Percentiles rank a stretch among this genome's conserved stretches.
Conservation (phyloP, 2,329 filamentous ascomycete genomes). For the Geosmithia morbida region DNA sequence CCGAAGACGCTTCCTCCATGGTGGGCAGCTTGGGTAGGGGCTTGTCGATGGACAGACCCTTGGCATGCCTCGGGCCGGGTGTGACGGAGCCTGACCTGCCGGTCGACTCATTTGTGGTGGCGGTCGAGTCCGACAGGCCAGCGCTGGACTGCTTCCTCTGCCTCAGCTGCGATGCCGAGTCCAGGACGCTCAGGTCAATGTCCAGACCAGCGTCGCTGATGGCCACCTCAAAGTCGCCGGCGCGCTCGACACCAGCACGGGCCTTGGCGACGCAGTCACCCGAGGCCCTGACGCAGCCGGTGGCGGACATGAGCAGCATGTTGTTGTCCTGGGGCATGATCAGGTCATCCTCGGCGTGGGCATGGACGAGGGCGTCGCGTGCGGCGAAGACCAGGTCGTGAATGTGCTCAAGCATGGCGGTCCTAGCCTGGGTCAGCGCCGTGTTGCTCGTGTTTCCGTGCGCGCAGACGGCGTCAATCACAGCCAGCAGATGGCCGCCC, state of each 20-base stretch:
- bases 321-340: conserved; percentile 70
- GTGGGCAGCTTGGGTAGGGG: conserved; percentile 53
- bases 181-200: conserved; percentile 38
- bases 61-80: conserved; percentile 20
- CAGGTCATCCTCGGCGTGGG: conserved; percentile 56
- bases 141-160: conserved; percentile 15
- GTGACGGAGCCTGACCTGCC: conserved; percentile 16
- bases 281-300: conserved; percentile 75
- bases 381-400: conserved; percentile 70
- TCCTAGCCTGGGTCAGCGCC: conserved; percentile 28
- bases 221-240: conserved; percentile 85
- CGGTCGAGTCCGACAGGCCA: conserved; percentile 15
- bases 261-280: conserved; percentile 86
- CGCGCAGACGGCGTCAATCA: conserved; percentile 70
- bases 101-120: conserved; percentile 16
- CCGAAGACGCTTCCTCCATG: conserved; percentile 16
- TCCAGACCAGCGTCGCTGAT: conserved; percentile 36
- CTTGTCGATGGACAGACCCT: conserved; percentile 42
- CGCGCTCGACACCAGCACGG: conserved; percentile 70
- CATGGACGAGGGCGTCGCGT: conserved; percentile 59
- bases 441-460: conserved; percentile 35
- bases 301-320: conserved; percentile 63
- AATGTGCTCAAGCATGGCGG: conserved; percentile 67
- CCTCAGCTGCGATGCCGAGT: conserved; percentile 21
- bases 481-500: conserved; percentile 62